phyloP scores from a whole-genome alignment of 2,329 filamentous ascomycete species.

The Plectosphaerella cucumerina region DNA sequence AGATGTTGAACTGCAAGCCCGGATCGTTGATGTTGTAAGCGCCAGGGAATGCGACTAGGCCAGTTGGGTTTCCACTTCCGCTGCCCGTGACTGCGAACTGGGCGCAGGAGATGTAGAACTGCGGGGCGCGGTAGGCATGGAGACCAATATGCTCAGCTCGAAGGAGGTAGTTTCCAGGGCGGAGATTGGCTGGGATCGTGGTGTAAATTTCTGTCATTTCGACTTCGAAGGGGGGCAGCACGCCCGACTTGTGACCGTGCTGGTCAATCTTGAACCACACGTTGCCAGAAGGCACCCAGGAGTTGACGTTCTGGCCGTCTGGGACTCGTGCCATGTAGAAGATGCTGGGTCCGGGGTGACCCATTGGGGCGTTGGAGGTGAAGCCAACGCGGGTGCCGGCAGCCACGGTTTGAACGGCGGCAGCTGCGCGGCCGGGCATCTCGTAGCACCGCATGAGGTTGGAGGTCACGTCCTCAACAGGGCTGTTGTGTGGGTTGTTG shows the following conservation, averaged over 20 bases:
- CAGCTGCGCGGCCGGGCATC: conserved; percentile 12
- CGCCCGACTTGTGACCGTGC: conserved; percentile 1
- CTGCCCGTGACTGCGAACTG: conserved; percentile 15
- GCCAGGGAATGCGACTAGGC: conserved; percentile 25
- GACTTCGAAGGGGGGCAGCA: not conserved
- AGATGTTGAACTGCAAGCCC: conserved; percentile 28
- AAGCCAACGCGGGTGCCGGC: conserved; percentile 17
- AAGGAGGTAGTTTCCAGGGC: conserved; percentile 18
- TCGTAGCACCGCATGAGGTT: conserved; percentile 26
- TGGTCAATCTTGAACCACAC: conserved; percentile 25
- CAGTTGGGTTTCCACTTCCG: conserved; percentile 23
- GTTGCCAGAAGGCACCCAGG: conserved; percentile 24
- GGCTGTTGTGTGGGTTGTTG: conserved; percentile 24
- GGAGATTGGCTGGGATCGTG: conserved; percentile 13
- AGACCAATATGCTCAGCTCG: conserved; percentile 27
- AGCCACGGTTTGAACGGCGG: conserved; percentile 11
- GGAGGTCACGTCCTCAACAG: conserved; percentile 22
- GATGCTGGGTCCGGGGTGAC: conserved; percentile 28
- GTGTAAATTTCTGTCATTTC: conserved; percentile 6
- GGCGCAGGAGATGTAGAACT: conserved; percentile 23
- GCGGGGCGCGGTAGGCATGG: conserved; percentile 24
- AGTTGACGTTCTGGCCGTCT: conserved; percentile 22
- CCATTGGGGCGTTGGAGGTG: conserved; percentile 29
- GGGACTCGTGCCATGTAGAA: conserved; percentile 28
- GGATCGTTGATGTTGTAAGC: conserved; percentile 26